These are phyloP conservation scores for Boletus smithii DNA, from an alignment of 1,284 basidiomycete species.

Conservation along the genomic window DNA sequence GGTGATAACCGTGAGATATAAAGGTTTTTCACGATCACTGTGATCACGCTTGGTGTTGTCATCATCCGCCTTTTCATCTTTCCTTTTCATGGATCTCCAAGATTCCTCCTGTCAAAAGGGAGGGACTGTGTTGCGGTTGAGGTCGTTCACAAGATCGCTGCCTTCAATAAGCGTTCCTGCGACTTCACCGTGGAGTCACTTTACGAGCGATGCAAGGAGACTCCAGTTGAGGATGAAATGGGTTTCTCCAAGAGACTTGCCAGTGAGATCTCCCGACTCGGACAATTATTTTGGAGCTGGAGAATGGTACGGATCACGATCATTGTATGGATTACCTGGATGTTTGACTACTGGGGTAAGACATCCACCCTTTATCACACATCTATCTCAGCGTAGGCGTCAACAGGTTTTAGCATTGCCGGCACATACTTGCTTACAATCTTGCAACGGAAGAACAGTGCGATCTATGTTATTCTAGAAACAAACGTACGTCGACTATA, in stretches of 20 bases:
- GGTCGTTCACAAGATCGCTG: slow-evolving; percentile 18
- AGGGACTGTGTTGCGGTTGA: slow-evolving; percentile 14
- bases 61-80: slow-evolving; percentile 19
- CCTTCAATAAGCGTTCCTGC: slow-evolving; percentile 13
- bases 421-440: slow-evolving; percentile 13
- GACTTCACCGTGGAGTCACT: slow-evolving; percentile 21
- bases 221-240: background rate
- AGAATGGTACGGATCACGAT: slow-evolving; percentile 13
- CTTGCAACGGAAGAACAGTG: slow-evolving; percentile 19
- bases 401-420: slow-evolving; percentile 7
- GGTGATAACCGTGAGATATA: too few species aligned
- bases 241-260: slow-evolving; percentile 3
- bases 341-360: slow-evolving; percentile 18
- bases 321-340: slow-evolving; percentile 15
- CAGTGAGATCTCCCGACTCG: slow-evolving; percentile 14
- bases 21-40: slow-evolving; percentile 8
- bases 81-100: slow-evolving; percentile 21
- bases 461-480: slow-evolving; percentile 9
- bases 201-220: slow-evolving; percentile 8
- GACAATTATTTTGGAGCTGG: slow-evolving; percentile 15
- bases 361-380: too few species aligned
- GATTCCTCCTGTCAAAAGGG: slow-evolving; percentile 19
- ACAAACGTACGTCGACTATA: slow-evolving; percentile 16
- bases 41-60: slow-evolving; percentile 17
- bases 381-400: too few species aligned